These are phyloP conservation scores for Aspergillus ruber DNA, from an alignment of 2,329 filamentous ascomycete genomes.

Conservation along the genomic window DNA sequence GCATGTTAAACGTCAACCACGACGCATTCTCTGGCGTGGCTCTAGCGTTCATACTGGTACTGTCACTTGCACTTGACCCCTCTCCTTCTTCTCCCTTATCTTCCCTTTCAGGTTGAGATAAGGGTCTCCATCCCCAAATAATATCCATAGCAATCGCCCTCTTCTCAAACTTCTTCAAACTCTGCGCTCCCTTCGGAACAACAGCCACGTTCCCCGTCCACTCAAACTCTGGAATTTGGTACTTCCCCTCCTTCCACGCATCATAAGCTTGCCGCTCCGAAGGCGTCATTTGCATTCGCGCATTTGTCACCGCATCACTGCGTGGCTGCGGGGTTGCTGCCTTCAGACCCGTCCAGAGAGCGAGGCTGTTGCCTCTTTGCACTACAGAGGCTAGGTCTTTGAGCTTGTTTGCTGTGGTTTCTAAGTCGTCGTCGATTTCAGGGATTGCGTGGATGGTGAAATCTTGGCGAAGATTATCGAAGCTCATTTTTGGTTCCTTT, in stretches of 20 bases:
- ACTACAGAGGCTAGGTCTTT: constrained; percentile 9
- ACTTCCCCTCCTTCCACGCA: constrained; percentile 7
- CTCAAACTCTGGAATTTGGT: constrained; percentile 7
- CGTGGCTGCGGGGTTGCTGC: constrained; percentile 2
- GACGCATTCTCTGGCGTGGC: constrained; percentile 18
- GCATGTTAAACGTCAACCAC: constrained; percentile 16
- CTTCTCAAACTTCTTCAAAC: constrained; percentile 12
- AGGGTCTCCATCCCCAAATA: constrained; percentile 9
- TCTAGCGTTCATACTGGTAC: constrained; percentile 6
- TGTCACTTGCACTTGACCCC: background rate
- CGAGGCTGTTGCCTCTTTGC: constrained; percentile 13
- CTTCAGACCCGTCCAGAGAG: constrained; percentile 13
- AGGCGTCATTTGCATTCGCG: constrained; percentile 9
- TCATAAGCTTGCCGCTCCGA: constrained; percentile 10
- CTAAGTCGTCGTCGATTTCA: constrained; percentile 10
- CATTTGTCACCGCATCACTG: constrained; percentile 7
- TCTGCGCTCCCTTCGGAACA: constrained; percentile 12
- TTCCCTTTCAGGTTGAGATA: background rate
- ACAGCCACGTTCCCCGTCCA: constrained; percentile 12
- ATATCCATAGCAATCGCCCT: constrained; percentile 16
- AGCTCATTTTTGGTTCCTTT: background rate
- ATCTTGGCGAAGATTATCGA: background rate
- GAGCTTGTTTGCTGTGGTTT: constrained; percentile 12
- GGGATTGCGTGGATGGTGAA: constrained; percentile 10
- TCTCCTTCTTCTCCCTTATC: background rate